A percentile compares a stretch with the other conserved stretches of the same genome.
Conservation (phyloP, 1,284 basidiomycete genomes). For the Ceratobasidium theobromae region DNA sequence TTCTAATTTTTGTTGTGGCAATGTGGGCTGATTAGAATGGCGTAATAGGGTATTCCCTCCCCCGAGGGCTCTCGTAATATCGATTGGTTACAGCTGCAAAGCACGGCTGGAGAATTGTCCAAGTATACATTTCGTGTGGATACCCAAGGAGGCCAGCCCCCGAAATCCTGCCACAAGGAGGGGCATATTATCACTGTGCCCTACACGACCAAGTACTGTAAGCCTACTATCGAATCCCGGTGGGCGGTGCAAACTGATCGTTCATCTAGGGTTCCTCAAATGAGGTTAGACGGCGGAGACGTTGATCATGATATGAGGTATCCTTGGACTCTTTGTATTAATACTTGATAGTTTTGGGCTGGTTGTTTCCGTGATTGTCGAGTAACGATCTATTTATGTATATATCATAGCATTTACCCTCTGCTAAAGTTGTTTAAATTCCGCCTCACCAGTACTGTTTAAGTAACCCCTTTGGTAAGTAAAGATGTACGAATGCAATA, state of each 20-base stretch:
- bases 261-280: conserved; percentile 36
- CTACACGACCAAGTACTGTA: conserved; percentile 56
- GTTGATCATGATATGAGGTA: no score
- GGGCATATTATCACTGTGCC: conserved; percentile 48
- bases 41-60: conserved; percentile 44
- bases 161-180: conserved; percentile 49
- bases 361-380: no score
- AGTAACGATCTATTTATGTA: no score
- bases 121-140: conserved; percentile 57
- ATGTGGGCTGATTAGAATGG: not conserved
- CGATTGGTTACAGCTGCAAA: conserved; percentile 57
- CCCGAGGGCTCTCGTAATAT: conserved; percentile 54
- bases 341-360: no score
- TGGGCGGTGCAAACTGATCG: not conserved
- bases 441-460: no score
- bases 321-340: no score
- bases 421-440: no score
- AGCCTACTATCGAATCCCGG: not conserved
- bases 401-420: no score
- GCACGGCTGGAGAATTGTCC: conserved; percentile 54
- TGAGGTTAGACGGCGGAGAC: no score
- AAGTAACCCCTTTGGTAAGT: no score
- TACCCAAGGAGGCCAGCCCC: conserved; percentile 64
- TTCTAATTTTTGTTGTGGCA: not conserved
- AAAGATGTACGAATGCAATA: no score